phyloP scores from a whole-genome alignment of 768 basidiomycete genomes.

The Suillus placidus region DNA sequence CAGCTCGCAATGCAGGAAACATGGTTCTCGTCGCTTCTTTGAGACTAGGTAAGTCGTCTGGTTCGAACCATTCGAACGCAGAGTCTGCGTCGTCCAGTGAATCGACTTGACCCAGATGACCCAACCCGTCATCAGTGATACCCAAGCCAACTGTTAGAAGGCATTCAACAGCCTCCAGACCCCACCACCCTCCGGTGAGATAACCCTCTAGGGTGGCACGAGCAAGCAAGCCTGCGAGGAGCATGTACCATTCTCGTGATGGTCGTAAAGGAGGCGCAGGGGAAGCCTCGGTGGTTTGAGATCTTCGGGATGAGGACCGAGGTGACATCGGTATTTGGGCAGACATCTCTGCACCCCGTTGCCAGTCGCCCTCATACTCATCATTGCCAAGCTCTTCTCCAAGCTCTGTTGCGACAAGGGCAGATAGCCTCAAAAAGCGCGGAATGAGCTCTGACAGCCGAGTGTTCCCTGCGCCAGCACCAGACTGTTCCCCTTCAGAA shows the following conservation, averaged over 20 bases:
- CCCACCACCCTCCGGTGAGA: slow-evolving; percentile 79
- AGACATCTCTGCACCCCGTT: slow-evolving; percentile 22
- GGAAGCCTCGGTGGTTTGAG: slow-evolving; percentile 42
- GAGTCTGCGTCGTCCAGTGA: slow-evolving; percentile 36
- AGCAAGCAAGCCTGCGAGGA: slow-evolving; percentile 75
- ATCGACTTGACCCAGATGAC: slow-evolving; percentile 22
- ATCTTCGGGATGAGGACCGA: slow-evolving; percentile 20
- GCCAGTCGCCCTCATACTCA: slow-evolving; percentile 42
- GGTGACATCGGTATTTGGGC: slow-evolving; percentile 19
- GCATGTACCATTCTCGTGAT: slow-evolving; percentile 79
- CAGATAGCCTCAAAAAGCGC: slow-evolving; percentile 76
- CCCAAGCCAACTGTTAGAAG: slow-evolving; percentile 74
- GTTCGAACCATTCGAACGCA: slow-evolving; percentile 64
- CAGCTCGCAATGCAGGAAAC: slow-evolving; percentile 56
- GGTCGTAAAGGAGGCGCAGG: slow-evolving; percentile 65
- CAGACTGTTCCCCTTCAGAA: slow-evolving; percentile 23
- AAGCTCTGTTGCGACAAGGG: slow-evolving; percentile 76
- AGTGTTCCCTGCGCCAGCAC: slow-evolving; percentile 57
- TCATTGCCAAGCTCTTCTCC: slow-evolving; percentile 69
- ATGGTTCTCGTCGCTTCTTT: slow-evolving; percentile 66
- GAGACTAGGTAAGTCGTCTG: slow-evolving; percentile 74
- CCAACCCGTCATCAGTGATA: slow-evolving; percentile 30
- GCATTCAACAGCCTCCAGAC: slow-evolving; percentile 68
- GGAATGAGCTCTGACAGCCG: slow-evolving; percentile 67
- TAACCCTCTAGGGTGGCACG: slow-evolving; percentile 88